Evolutionary conservation across 2,329 filamentous ascomycete genomes (phyloP).

Genomic region (Ascochyta koolunga): DNA sequence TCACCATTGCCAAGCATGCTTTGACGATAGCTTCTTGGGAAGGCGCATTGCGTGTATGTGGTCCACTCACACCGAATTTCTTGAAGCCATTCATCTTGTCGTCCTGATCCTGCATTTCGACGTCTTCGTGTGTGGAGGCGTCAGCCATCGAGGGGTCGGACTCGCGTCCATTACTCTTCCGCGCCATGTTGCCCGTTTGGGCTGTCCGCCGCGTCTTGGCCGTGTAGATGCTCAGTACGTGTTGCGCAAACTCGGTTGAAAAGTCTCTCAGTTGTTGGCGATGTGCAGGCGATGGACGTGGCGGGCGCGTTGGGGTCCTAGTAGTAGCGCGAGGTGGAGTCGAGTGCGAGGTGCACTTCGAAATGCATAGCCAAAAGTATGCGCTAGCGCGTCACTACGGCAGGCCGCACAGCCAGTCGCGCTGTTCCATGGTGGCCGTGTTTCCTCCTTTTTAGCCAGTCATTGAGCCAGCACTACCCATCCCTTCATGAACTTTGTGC

Average conservation of each 20-base stretch:
- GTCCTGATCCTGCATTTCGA: constrained; percentile 47
- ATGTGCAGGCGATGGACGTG: constrained; percentile 23
- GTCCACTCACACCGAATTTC: constrained; percentile 42
- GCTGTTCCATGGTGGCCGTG: constrained; percentile 8
- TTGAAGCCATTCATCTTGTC: constrained; percentile 42
- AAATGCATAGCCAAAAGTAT: constrained; percentile 19
- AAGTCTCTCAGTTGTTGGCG: constrained; percentile 8
- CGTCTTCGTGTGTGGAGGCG: constrained; percentile 46
- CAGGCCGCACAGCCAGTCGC: constrained; percentile 6
- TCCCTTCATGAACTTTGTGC: neutral
- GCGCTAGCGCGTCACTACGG: constrained; percentile 14
- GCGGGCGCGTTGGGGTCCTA: constrained; percentile 27
- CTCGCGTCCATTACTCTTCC: constrained; percentile 43
- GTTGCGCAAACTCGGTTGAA: constrained; percentile 9
- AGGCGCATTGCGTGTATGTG: constrained; percentile 13
- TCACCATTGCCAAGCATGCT: constrained; percentile 5
- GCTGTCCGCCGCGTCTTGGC: constrained; percentile 37
- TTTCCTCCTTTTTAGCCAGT: constrained; percentile 8
- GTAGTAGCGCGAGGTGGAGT: constrained; percentile 12
- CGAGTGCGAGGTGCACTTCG: constrained; percentile 13
- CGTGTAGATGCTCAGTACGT: constrained; percentile 14
- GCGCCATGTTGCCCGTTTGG: constrained; percentile 49
- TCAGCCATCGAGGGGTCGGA: constrained; percentile 47
- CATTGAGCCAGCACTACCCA: neutral
- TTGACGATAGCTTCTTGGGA: constrained; percentile 2